Conservation (phyloP, 257 asterid genomes). For the Leonotis leonurus region DNA sequence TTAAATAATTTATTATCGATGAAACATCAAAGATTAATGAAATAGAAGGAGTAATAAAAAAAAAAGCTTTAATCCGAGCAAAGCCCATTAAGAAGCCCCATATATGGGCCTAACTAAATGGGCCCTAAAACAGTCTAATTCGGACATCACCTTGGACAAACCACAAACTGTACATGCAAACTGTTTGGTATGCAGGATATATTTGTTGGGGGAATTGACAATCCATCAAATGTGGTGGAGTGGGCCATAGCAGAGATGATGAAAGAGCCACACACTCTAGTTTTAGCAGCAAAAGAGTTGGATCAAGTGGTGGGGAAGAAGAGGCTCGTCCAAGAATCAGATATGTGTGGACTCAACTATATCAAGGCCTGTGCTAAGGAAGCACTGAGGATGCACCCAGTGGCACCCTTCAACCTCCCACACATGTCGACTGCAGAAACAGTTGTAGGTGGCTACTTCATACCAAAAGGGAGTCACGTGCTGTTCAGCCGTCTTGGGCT, state of each 20-base stretch:
- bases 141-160: no score
- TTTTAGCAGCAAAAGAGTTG: constrained; percentile 8
- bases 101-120: no score
- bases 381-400: constrained; percentile 26
- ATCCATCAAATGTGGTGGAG: not conserved
- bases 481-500: constrained; percentile 23
- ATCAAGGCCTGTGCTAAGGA: constrained; percentile 21
- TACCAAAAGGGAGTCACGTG: constrained; percentile 28
- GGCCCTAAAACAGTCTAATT: no score
- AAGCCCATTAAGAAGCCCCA: no score
- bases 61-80: no score
- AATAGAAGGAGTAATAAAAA: no score
- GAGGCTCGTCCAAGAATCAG: constrained; percentile 19
- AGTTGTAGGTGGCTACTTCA: constrained; percentile 17
- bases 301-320: constrained; percentile 16
- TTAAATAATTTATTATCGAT: no score
- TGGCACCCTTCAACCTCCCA: constrained; percentile 15
- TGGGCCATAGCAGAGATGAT: constrained; percentile 16
- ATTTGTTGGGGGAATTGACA: not conserved
- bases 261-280: constrained; percentile 11
- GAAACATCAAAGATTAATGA: no score
- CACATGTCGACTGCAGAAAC: constrained; percentile 6
- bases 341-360: not conserved
- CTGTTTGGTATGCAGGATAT: not conserved
- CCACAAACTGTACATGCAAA: no score